Base-by-base conservation (phyloP, 1,284 basidiomycete species). In the Cutaneotrichosporon dermatis region DNA sequence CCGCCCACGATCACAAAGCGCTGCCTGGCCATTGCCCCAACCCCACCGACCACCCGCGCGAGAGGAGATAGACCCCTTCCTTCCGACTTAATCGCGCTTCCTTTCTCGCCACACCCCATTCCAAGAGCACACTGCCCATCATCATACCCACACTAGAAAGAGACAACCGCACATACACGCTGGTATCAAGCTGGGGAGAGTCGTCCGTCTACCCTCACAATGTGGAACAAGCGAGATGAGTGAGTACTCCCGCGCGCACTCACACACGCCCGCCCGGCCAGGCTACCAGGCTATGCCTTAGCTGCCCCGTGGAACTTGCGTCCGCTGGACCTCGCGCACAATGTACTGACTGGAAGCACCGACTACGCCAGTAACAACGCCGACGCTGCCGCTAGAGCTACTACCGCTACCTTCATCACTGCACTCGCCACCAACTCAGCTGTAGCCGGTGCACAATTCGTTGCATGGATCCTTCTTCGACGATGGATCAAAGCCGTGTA, bases 341-440 rank as follows among this genome's bases (percentile, higher is more conserved):
- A 11, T 34, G 36, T 40, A 41, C 59, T 59, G 44, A 59, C 54
- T 41, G 5, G 25, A 40, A 53, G 45, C 25, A 46, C 49, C 36
- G 49, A 40, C 37, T 41, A 40, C 13, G 15, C 50, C 15, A 15
- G 33, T 15, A 41, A 41, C 12, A 51, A 25, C 12, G 37, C 33
- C 45, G n/a, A 44, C 4, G 36, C 39, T 45, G 59, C 59, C 5
- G 10, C 10, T 8, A 40, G 35, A 6, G 74, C 79, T 13, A 76
- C 76, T 7, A 79, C 78, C 1, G 57, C 69, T 53, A 85, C 88
- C 6, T 93, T 93, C 73, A 71, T 87, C 46, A 87, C 90, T 6
- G 87, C 91, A 2, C 82, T 93, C 50, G 83, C 65, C 3, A 61
- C 71, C 51, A 77, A 78, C 65, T 81, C 79, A 1, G 82, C 82